Percentiles rank a stretch among this genome's conserved stretches.
Conservation (phyloP, 495 filamentous ascomycete species). For the Entonaema liquescens region DNA sequence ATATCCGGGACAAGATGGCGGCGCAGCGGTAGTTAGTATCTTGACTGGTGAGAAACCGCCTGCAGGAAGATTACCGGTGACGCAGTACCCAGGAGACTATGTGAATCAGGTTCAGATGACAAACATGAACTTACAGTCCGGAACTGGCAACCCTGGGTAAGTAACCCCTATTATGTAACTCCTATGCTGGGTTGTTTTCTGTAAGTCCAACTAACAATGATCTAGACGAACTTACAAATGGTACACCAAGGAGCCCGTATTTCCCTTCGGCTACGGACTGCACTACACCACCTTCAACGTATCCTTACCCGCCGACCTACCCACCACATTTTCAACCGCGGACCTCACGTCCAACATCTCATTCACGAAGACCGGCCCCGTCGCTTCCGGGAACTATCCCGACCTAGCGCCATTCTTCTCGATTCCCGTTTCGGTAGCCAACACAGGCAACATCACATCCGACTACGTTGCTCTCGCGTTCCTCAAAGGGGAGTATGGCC, state of each 20-base stretch:
- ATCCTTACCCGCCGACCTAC: conserved; percentile 38
- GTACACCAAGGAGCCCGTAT: conserved; percentile 54
- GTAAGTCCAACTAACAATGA: conserved; percentile 29
- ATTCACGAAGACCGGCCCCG: conserved; percentile 41
- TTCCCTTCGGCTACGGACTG: conserved; percentile 61
- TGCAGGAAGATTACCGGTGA: conserved; percentile 69
- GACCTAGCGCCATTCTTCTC: conserved; percentile 57
- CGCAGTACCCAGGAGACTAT: conserved; percentile 57
- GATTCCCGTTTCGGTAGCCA: conserved; percentile 50
- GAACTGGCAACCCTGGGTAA: conserved; percentile 47
- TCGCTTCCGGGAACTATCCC: conserved; percentile 47
- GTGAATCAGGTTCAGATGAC: conserved; percentile 51
- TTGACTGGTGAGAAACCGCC: conserved; percentile 62
- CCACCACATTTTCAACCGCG: conserved; percentile 42
- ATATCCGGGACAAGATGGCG: conserved; percentile 66
- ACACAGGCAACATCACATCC: conserved; percentile 63
- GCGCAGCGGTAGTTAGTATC: conserved; percentile 61
- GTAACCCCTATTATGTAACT: conserved; percentile 3
- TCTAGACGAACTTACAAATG: conserved; percentile 61
- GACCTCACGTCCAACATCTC: conserved; percentile 48
- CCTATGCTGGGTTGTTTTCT: no score
- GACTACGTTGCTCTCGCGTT: conserved; percentile 66
- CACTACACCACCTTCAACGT: conserved; percentile 62
- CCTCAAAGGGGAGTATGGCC: conserved; percentile 61
- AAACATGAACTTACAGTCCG: conserved; percentile 54